phyloP scores from a whole-genome alignment of 441 rosid genomes.

The Pelargonium cotyledonis region DNA sequence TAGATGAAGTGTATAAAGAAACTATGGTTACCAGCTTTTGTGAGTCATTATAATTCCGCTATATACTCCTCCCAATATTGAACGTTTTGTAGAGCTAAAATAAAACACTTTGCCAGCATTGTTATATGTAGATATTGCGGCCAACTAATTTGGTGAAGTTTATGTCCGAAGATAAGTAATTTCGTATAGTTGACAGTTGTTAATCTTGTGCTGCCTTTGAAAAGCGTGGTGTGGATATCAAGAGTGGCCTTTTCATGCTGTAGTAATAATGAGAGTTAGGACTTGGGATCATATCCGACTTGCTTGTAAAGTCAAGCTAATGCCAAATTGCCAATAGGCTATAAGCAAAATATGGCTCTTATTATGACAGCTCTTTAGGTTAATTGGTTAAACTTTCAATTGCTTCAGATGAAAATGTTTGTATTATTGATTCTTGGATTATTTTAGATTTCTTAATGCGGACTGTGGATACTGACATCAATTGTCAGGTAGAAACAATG shows the following conservation, averaged over 20 bases:
- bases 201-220: background rate
- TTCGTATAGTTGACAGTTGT: background rate
- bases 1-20: too few species aligned
- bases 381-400: background rate
- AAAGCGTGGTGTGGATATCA: background rate
- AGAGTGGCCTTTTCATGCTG: background rate
- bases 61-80: too few species aligned
- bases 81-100: too few species aligned
- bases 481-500: conserved; percentile 69
- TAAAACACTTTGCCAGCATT: too few species aligned
- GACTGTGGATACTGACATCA: conserved; percentile 14
- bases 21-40: too few species aligned
- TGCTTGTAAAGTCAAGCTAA: background rate
- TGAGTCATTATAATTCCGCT: too few species aligned
- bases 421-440: background rate
- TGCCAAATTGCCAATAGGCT: background rate
- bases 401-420: background rate
- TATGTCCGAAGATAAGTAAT: background rate
- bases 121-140: too few species aligned
- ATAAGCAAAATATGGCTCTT: background rate
- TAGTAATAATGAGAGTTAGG: background rate
- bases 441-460: conserved; percentile 10
- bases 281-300: background rate
- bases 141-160: too few species aligned
- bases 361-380: background rate